Base-by-base conservation (phyloP, 2,329 filamentous ascomycete genomes). In the Paecilomyces sp. region DNA sequence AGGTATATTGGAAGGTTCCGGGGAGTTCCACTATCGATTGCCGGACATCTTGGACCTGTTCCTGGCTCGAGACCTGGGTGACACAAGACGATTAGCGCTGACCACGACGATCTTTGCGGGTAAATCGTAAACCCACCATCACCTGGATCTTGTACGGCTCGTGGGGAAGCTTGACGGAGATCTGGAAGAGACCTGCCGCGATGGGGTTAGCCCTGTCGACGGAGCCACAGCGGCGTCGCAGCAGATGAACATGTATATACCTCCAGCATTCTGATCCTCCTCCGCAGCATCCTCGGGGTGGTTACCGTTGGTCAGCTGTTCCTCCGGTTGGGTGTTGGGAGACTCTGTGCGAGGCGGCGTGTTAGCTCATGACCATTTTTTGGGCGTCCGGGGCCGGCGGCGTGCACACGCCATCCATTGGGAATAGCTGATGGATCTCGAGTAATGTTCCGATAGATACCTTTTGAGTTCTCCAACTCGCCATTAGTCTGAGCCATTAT, bases 11-110 rank as follows among this genome's bases (percentile, higher is more conserved):
- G 79, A 97, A 94, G 57, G 93, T 95, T 61, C 88, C 84, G 4
- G 94, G 94, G 56, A 92, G 84, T 77, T 99, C 94, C 78, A 97
- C 92, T 73, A 99, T 90, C 63, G 92, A 93, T 78, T 97, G 94
- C 66, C 94, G 90, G 68, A 99, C 88, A 81, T 99, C 94, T 77
- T 97, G 94, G 62, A 97, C 88, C 76, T 97, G 93, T 79, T 99
- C 95, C 81, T 96, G 90, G 65, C 88, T 88, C 51, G 91, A 93
- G 59, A 96, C 90, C 90, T 94, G 68, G 6, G 55, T 55, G 55
- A 58, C 47, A 55, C 24, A 36, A 59, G 62, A 58, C 9, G 15
- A 47, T 57, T 30, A 57, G 55, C 34, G 34, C 18, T 34, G 54
- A 47, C 31, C 31, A 51, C 5, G 24, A n/a, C 54, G 15, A 54